Evolutionary conservation across 1,139 yeast species (phyloP).

Genomic region (Zygosaccharomyces pseudobailii): DNA sequence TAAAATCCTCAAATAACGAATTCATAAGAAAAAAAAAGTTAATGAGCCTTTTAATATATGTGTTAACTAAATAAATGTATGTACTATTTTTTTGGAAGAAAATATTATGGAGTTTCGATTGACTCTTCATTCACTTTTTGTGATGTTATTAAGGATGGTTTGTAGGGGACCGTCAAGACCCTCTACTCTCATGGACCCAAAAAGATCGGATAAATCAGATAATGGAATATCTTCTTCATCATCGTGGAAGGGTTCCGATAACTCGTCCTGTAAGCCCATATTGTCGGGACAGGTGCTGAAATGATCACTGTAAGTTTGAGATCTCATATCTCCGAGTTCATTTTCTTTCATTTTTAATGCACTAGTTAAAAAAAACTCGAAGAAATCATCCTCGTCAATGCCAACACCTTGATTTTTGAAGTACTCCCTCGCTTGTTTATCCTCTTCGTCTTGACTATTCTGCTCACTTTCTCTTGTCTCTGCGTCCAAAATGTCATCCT

Average conservation of each 20-base stretch:
- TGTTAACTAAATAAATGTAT: neutral
- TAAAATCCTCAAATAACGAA: neutral
- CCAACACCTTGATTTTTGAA: slow-evolving; percentile 35
- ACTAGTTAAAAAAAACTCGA: slow-evolving; percentile 52
- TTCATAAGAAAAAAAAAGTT: neutral
- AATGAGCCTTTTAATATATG: neutral
- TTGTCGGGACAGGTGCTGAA: neutral
- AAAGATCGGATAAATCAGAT: slow-evolving; percentile 24
- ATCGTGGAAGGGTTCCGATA: slow-evolving; percentile 12
- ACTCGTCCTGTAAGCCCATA: slow-evolving; percentile 17
- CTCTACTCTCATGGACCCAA: slow-evolving; percentile 28
- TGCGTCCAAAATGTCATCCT: slow-evolving; percentile 22
- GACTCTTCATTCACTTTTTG: neutral
- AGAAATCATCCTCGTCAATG: slow-evolving; percentile 59
- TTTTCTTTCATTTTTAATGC: slow-evolving; percentile 39
- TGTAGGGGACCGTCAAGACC: slow-evolving; percentile 37
- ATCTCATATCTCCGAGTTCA: slow-evolving; percentile 9
- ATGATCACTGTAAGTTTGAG: slow-evolving; percentile 13
- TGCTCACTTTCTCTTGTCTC: slow-evolving; percentile 18
- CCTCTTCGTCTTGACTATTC: slow-evolving; percentile 14
- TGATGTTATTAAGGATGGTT: slow-evolving; percentile 12
- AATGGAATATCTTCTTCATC: slow-evolving; percentile 28
- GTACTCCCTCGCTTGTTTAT: slow-evolving; percentile 23
- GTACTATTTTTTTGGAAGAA: slow-evolving; percentile 12
- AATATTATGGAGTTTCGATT: slow-evolving; percentile 3